phyloP scores from a whole-genome alignment of 352 stramenopile species.

The Phytophthora citrophthora region DNA sequence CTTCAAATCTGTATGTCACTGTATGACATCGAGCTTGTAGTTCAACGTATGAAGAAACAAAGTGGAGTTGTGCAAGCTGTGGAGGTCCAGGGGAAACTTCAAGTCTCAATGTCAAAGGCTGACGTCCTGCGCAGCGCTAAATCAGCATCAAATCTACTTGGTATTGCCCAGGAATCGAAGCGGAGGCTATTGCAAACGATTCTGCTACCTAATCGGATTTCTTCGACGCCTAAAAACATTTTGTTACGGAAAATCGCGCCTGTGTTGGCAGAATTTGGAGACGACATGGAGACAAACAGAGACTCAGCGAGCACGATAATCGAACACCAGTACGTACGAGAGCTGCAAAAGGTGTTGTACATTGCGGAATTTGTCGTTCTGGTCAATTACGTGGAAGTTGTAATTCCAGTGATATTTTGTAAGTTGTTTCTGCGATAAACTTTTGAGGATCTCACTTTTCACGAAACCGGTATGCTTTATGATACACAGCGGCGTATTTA shows the following conservation, averaged over 20 bases:
- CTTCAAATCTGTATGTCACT: neutral
- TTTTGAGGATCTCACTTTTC: neutral
- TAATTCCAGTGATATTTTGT: slow-evolving; percentile 23
- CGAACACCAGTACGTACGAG: slow-evolving; percentile 5
- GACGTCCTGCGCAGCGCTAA: too few relatives aligned
- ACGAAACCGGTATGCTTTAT: neutral
- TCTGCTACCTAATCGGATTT: too few relatives aligned
- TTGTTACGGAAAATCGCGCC: too few relatives aligned
- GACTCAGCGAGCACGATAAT: too few relatives aligned
- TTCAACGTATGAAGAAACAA: slow-evolving; percentile 1
- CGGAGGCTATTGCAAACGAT: too few relatives aligned
- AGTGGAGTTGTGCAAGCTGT: neutral
- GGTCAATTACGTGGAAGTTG: slow-evolving; percentile 26
- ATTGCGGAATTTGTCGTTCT: slow-evolving; percentile 26
- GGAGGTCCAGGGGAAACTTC: neutral
- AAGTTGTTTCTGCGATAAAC: neutral
- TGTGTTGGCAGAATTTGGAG: too few relatives aligned
- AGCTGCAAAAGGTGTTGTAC: slow-evolving; percentile 17
- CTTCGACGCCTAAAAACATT: too few relatives aligned
- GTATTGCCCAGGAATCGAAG: too few relatives aligned
- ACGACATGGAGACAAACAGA: too few relatives aligned
- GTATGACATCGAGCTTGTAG: neutral
- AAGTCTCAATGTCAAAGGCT: too few relatives aligned
- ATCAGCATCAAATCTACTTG: too few relatives aligned
- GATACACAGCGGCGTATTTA: slow-evolving; percentile 11